These are phyloP conservation scores for Camellia japonica DNA, from an alignment of 148 eudicot genomes.

Conservation along the genomic window DNA sequence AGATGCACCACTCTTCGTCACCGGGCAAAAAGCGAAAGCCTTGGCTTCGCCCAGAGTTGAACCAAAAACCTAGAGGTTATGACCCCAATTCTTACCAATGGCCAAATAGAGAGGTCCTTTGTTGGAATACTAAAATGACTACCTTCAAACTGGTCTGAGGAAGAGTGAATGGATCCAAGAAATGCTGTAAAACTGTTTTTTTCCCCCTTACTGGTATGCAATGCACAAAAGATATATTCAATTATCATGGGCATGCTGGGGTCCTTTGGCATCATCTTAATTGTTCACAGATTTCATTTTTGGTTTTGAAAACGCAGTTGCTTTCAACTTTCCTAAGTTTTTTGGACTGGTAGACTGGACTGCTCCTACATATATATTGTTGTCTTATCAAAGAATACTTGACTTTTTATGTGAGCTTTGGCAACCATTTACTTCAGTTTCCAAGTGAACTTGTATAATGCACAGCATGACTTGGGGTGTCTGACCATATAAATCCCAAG, in stretches of 20 bases:
- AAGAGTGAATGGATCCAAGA: not conserved
- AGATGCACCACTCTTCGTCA: no score
- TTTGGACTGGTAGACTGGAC: not conserved
- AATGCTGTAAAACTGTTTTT: not conserved
- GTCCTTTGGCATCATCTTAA: not conserved
- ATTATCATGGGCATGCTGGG: not conserved
- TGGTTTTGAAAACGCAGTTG: not conserved
- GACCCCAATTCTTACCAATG: not conserved
- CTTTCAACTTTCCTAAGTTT: not conserved
- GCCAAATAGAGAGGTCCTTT: not conserved
- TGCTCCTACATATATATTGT: not conserved
- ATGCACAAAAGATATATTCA: not conserved
- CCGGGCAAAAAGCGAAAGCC: no score
- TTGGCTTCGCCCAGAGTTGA: no score
- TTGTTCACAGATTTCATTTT: not conserved
- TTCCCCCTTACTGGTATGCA: not conserved
- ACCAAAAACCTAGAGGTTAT: no score
- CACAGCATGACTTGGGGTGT: not conserved
- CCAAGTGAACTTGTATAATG: not conserved
- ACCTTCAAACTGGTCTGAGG: not conserved
- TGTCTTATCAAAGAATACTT: not conserved
- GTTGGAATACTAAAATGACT: constrained; percentile 1
- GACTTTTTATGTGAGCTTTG: not conserved
- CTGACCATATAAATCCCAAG: not conserved
- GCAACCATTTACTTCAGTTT: not conserved